These are phyloP conservation scores for Rhodamnia argentea DNA, from an alignment of 345 rosid species.

Conservation along the genomic window DNA sequence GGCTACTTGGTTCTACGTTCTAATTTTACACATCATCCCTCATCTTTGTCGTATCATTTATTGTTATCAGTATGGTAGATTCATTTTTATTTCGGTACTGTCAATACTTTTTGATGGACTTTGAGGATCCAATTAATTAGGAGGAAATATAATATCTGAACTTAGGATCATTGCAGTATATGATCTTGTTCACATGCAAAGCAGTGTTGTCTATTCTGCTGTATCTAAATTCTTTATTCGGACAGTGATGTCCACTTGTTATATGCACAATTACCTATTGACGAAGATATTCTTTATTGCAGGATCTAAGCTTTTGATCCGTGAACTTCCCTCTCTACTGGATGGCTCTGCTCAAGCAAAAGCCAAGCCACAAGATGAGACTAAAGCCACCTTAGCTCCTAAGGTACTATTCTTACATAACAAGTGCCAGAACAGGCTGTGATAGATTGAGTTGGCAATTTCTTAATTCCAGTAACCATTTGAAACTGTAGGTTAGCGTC, in stretches of 20 bases:
- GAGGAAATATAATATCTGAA: not conserved
- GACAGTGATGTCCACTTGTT: not conserved
- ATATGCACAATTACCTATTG: not conserved
- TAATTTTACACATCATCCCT: not conserved
- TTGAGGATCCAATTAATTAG: not conserved
- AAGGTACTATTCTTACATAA: slow-evolving; percentile 30
- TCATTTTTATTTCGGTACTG: not conserved
- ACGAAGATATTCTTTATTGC: slow-evolving; percentile 2
- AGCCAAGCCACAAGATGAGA: slow-evolving; percentile 82
- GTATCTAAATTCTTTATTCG: not conserved
- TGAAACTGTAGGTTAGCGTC: not conserved
- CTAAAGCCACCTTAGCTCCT: slow-evolving; percentile 80
- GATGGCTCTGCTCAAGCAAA: slow-evolving; percentile 67
- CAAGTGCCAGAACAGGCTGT: not conserved
- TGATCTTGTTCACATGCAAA: not conserved
- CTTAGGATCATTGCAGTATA: not conserved
- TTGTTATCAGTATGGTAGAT: not conserved
- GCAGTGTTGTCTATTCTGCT: not conserved
- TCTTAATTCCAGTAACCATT: not conserved
- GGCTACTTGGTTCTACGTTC: not conserved
- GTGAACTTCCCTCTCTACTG: slow-evolving; percentile 62
- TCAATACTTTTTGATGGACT: not conserved
- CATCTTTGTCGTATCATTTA: not conserved
- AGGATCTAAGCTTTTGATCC: slow-evolving; percentile 79
- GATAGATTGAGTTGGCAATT: not conserved